Evolutionary conservation across 805 yeast species (phyloP).

Genomic region (Ogataea trehaloabstinens): DNA sequence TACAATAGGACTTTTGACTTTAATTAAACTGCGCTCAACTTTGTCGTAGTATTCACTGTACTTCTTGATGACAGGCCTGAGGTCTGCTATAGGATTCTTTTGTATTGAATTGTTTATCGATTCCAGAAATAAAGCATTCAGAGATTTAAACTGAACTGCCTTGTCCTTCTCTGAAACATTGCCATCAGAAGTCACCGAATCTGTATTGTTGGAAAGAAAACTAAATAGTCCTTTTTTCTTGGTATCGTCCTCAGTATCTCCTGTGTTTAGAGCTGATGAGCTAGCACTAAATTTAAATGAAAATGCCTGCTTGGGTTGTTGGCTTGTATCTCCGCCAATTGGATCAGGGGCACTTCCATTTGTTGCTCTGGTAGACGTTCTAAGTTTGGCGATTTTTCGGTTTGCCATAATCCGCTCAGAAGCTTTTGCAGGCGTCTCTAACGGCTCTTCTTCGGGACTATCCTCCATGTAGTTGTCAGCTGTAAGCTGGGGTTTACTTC

Average conservation of each 20-base stretch:
- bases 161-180: conserved; percentile 18
- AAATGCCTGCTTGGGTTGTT: background rate
- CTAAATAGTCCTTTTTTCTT: background rate
- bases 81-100: conserved; percentile 51
- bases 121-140: conserved; percentile 58
- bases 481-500: conserved; percentile 61
- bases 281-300: background rate
- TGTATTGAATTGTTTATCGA: conserved; percentile 42
- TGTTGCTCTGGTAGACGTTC: conserved; percentile 31
- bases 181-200: background rate
- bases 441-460: conserved; percentile 36
- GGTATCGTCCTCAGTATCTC: background rate
- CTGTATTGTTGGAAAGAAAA: background rate
- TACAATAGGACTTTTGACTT: conserved; percentile 23
- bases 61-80: conserved; percentile 54
- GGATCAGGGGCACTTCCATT: conserved; percentile 6
- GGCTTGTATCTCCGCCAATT: background rate
- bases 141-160: conserved; percentile 55
- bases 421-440: conserved; percentile 44
- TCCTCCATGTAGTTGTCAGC: conserved; percentile 42
- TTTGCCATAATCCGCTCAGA: conserved; percentile 60
- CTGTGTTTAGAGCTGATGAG: background rate
- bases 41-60: conserved; percentile 52
- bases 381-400: conserved; percentile 67
- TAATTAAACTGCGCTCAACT: conserved; percentile 30